Evolutionary conservation across 2,329 filamentous ascomycete species (phyloP), one percentile per base, ranked within the genome.

Genomic region (Monosporascus sp.): DNA sequence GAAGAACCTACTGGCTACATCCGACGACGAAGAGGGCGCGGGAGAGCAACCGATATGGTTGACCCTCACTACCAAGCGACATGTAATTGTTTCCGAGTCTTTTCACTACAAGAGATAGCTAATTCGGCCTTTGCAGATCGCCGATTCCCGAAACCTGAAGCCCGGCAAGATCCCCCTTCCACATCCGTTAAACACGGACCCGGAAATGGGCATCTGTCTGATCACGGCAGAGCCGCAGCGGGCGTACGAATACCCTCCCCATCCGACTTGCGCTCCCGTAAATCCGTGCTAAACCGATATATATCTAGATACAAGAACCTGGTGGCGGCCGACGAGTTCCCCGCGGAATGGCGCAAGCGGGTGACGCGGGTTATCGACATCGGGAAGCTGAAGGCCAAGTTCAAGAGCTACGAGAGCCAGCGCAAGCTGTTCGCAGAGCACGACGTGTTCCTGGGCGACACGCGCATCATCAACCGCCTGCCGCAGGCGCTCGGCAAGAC

Each of bases 391-490:
- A 75, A 76, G 67, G 81, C 86, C 63, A 93, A 94, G 76, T 97
- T 88, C 80, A 86, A 88, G 77, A 84, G 88, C 56, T 99, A 90
- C 73, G 94, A 99, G 76, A 85, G 84, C 51, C 86, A 89, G 72
- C 81, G 94, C 59, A 90, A 94, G 71, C 81, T 99, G 37, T 82
- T 87, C 58, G 77, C 84, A 45, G 90, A 96, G 71, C 91, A 97
- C 72, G 94, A 97, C 69, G 76, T 97, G 53, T 97, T 99, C 76
- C 80, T 99, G 53, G 93, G 89, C 50, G 94, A 99, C 70, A 89
- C 96, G 67, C 81, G 94, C 48, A 88, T 99, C 63, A 78, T 86
- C 66, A 86, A 81, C 68, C 75, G 78, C 28, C 79, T 97, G 55
- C 90, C 92, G 53, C 81, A 83, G 59, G 77, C 86, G 3, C 84